Percentiles rank a stretch among this genome's conserved stretches.
phyloP scores from a whole-genome alignment of 257 asterid species.

The Solanum rostratum region DNA sequence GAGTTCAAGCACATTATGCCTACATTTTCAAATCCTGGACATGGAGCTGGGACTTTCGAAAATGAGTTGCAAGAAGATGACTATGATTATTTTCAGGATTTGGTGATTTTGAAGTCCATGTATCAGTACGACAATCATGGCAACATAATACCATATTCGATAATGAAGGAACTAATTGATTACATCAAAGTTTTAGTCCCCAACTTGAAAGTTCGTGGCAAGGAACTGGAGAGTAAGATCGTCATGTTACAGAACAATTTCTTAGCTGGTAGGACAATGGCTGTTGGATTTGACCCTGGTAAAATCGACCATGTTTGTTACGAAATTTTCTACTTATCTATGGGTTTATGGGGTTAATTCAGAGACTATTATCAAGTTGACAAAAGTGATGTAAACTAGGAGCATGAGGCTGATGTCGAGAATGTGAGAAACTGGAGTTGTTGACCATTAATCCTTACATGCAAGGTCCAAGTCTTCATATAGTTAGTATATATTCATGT shows the following conservation, averaged over 20 bases:
- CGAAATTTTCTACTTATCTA: too few species aligned
- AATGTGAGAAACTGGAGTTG: neutral
- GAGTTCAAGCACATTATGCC: neutral
- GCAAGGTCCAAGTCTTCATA: neutral
- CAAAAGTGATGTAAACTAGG: neutral
- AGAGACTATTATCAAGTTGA: neutral
- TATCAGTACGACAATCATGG: neutral
- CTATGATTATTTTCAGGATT: neutral
- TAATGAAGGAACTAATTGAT: neutral
- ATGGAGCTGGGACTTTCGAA: too few species aligned
- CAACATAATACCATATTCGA: neutral
- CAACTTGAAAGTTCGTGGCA: neutral
- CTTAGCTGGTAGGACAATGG: too few species aligned
- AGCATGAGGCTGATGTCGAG: neutral
- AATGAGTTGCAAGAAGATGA: neutral
- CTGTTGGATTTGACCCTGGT: too few species aligned
- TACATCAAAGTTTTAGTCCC: neutral
- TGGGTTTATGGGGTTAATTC: neutral
- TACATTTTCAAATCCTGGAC: neutral
- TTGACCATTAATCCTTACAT: neutral
- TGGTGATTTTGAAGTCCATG: neutral
- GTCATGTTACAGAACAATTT: neutral
- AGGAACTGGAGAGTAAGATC: neutral
- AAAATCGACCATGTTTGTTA: too few species aligned
- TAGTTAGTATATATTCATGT: too few species aligned